Conservation (phyloP, 306 rosid species). For the Malus orientalis region DNA sequence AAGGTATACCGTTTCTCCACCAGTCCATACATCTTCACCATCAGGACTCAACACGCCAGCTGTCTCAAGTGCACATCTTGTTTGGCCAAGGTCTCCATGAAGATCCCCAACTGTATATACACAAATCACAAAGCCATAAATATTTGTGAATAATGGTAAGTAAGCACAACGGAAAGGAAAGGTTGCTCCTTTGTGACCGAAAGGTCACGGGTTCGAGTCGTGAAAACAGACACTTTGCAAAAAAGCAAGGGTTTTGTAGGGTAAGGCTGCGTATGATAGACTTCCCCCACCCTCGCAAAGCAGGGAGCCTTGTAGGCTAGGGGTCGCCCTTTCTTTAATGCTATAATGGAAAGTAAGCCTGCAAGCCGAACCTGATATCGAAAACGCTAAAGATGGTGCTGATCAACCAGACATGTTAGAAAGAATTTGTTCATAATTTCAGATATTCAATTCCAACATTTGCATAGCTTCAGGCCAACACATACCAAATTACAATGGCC, state of each 20-base stretch:
- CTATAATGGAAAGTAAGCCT: neutral
- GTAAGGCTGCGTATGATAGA: no score
- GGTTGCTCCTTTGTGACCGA: no score
- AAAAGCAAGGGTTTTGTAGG: no score
- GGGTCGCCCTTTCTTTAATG: neutral
- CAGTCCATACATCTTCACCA: constrained; percentile 72
- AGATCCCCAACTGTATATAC: constrained; percentile 71
- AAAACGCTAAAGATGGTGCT: neutral
- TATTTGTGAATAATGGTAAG: neutral
- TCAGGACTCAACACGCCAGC: constrained; percentile 87
- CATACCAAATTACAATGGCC: neutral
- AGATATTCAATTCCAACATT: neutral
- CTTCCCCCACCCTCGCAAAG: no score
- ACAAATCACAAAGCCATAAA: neutral
- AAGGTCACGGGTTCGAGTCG: no score
- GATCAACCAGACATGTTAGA: neutral
- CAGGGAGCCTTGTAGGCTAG: no score
- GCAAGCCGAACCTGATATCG: neutral
- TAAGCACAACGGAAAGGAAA: no score
- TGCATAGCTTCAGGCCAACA: neutral
- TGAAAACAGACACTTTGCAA: no score
- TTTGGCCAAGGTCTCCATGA: constrained; percentile 85
- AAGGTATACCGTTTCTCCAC: constrained; percentile 70
- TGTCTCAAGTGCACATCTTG: constrained; percentile 78
- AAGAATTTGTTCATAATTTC: neutral